phyloP scores from a whole-genome alignment of 345 rosid species.

The Euphorbia pulcherrima region DNA sequence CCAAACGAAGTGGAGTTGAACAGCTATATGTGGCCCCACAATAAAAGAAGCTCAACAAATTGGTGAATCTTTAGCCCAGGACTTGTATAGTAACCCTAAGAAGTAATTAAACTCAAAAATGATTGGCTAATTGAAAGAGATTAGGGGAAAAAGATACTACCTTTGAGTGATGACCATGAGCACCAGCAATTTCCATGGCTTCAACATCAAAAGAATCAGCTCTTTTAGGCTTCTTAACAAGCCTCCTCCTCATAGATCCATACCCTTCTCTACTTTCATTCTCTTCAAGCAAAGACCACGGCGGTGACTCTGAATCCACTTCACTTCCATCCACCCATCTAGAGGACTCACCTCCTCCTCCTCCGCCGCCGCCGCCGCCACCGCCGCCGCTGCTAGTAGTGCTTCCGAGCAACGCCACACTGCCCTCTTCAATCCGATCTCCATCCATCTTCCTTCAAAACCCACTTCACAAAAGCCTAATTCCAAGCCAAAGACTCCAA shows the following conservation, averaged over 20 bases:
- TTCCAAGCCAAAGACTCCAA: neutral
- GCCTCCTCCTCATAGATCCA: conserved; percentile 69
- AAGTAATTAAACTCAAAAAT: neutral
- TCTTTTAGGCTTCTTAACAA: conserved; percentile 66
- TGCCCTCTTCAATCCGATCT: conserved; percentile 72
- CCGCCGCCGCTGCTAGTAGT: conserved; percentile 37
- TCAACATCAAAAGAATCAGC: conserved; percentile 88
- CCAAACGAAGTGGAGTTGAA: too few relatives aligned
- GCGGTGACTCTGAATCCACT: conserved; percentile 61
- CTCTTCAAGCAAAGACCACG: conserved; percentile 37
- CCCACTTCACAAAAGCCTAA: conserved; percentile 16
- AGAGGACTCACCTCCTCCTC: conserved; percentile 38
- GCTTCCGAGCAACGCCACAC: conserved; percentile 34
- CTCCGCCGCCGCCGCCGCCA: conserved; percentile 30
- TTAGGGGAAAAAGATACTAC: conserved; percentile 22
- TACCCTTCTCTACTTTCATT: conserved; percentile 37
- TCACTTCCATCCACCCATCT: conserved; percentile 96
- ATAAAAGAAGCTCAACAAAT: too few relatives aligned
- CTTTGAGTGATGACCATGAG: conserved; percentile 53
- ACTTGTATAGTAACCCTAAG: too few relatives aligned
- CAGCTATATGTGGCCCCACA: too few relatives aligned
- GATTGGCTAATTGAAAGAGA: neutral
- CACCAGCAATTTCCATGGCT: conserved; percentile 85
- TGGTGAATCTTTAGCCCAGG: too few relatives aligned
- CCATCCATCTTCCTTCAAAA: conserved; percentile 35